Evolutionary conservation across 208 protist species (phyloP), one percentile per base, ranked within the genome.

Genomic region (Leishmania tropica): DNA sequence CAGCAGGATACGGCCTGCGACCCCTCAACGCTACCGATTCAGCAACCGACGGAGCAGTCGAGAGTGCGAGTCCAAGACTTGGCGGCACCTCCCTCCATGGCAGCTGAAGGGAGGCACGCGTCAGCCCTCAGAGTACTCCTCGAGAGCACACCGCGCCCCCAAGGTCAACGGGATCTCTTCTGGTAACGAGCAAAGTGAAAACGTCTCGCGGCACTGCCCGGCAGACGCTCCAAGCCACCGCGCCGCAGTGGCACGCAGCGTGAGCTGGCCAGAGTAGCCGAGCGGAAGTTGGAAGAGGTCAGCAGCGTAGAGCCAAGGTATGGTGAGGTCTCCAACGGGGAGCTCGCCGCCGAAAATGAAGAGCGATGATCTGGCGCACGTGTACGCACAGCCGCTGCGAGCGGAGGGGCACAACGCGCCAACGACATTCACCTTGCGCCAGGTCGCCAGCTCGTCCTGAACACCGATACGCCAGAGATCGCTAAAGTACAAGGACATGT

Each of bases 341-440:
- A 88, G 47, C 87, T 97, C 94, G 3, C 94, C 94, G 11, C 93
- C 94, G 21, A 94, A 77, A 40, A 96, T 71, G 80, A 93, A 96
- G 11, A 97, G 77, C n/a, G 89, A 83, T n/a, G 85, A 86, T 17
- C 87, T 80, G 6, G 89, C 85, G 15, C 89, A 70, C 7, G 79
- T 85, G 78, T 81, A 90, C 24, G 88, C 79, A 76, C 87, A 82
- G 47, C 94, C 94, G 68, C 90, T 97, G 77, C 94, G 89, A 1
- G 90, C 83, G 21, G 81, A 89, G 28, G 92, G 92, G 3, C 80
- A 75, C 21, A 47, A 31, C 2, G 37, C n/a, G 19, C 72, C 76
- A 5, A 78, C 87, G 15, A 83, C 79, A 35, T 56, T 45, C 21
- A 89, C 80, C 68, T 75, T 70, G 47, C 76, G 42, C 89, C 89